phyloP scores from a whole-genome alignment of 371 early-diverging fungal species.

The Basidiobolus meristosporus region DNA sequence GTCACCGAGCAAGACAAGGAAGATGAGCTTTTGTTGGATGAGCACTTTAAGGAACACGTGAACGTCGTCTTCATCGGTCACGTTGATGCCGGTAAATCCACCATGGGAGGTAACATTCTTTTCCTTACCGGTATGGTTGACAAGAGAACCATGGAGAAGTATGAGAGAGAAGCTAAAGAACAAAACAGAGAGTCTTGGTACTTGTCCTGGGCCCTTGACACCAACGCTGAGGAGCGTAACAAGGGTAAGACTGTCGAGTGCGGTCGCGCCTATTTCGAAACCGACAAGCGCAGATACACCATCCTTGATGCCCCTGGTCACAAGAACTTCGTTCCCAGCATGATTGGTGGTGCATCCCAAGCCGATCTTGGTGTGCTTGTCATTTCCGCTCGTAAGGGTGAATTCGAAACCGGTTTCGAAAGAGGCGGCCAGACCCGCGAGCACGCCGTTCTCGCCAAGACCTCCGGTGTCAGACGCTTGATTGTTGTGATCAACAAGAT shows the following conservation, averaged over 20 bases:
- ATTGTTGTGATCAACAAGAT: slow-evolving; percentile 95
- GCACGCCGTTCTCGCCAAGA: slow-evolving; percentile 94
- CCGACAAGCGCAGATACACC: slow-evolving; percentile 83
- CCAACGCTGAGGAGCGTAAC: slow-evolving; percentile 86
- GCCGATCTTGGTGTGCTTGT: slow-evolving; percentile 95
- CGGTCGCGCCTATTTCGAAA: slow-evolving; percentile 95
- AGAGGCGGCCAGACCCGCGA: slow-evolving; percentile 99
- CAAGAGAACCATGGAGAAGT: slow-evolving; percentile 98
- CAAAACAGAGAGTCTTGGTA: slow-evolving; percentile 93
- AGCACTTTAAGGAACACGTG: slow-evolving; percentile 75
- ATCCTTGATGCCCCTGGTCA: slow-evolving; percentile 99
- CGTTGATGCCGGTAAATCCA: slow-evolving; percentile 99
- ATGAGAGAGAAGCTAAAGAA: slow-evolving; percentile 92
- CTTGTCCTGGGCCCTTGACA: slow-evolving; percentile 93
- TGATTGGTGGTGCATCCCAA: slow-evolving; percentile 95
- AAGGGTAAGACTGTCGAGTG: slow-evolving; percentile 97
- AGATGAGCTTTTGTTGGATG: slow-evolving; percentile 33
- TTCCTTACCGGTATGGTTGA: slow-evolving; percentile 93
- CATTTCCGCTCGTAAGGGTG: slow-evolving; percentile 96
- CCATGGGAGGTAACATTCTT: slow-evolving; percentile 97
- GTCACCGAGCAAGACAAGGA: slow-evolving; percentile 10
- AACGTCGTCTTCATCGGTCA: slow-evolving; percentile 99
- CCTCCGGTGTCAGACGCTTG: slow-evolving; percentile 82
- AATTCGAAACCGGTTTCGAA: slow-evolving; percentile 99
- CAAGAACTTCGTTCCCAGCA: slow-evolving; percentile 97